These are phyloP conservation scores for Curvularia spicifera DNA, from an alignment of 2,329 filamentous ascomycete species.

Conservation along the genomic window DNA sequence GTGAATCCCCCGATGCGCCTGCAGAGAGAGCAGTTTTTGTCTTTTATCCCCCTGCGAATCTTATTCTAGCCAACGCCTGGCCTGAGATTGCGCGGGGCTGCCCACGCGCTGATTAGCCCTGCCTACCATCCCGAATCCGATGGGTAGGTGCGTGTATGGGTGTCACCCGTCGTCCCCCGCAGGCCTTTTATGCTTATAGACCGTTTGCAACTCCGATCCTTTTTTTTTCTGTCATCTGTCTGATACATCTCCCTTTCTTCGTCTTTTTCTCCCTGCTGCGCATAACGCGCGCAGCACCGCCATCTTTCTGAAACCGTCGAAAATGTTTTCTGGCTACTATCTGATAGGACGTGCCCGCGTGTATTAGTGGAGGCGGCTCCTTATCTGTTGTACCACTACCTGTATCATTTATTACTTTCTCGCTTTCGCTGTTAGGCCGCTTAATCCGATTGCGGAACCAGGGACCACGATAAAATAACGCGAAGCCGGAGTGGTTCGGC, in stretches of 20 bases:
- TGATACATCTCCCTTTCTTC: slow-evolving; percentile 13
- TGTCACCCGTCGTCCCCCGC: slow-evolving; percentile 24
- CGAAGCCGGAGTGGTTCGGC: not conserved
- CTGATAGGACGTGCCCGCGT: slow-evolving; percentile 18
- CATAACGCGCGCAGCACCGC: slow-evolving; percentile 24
- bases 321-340: slow-evolving; percentile 20
- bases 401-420: slow-evolving; percentile 23
- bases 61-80: slow-evolving; percentile 13
- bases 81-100: slow-evolving; percentile 18
- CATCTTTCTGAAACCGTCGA: slow-evolving; percentile 9
- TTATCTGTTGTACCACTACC: slow-evolving; percentile 24
- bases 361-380: slow-evolving; percentile 13
- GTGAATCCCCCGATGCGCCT: slow-evolving; percentile 10
- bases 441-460: slow-evolving; percentile 12
- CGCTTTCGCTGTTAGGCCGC: slow-evolving; percentile 15
- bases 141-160: slow-evolving; percentile 11
- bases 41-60: slow-evolving; percentile 25
- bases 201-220: slow-evolving; percentile 22
- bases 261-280: slow-evolving; percentile 14
- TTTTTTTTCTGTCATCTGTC: slow-evolving; percentile 22
- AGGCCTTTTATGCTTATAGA: slow-evolving; percentile 25
- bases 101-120: not conserved
- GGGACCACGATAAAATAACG: slow-evolving; percentile 4
- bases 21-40: slow-evolving; percentile 8
- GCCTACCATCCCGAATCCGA: slow-evolving; percentile 3